These are phyloP conservation scores for Cornus controversa DNA, from an alignment of 148 eudicot species.

Conservation along the genomic window DNA sequence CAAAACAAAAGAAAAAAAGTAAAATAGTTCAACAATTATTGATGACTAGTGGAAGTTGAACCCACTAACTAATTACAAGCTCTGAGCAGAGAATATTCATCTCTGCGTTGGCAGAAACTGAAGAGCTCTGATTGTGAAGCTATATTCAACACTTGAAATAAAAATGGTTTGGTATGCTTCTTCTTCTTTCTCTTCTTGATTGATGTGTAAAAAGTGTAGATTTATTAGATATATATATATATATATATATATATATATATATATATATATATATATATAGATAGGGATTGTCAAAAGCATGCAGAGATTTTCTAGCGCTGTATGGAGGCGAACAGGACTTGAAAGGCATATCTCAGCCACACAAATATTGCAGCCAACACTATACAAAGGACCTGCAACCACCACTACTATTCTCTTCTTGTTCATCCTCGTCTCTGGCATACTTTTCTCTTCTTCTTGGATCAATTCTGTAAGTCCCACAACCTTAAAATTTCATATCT, in stretches of 20 bases:
- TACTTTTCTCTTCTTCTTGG: background rate
- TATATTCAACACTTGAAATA: background rate
- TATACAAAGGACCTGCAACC: conserved; percentile 12
- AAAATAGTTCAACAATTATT: background rate
- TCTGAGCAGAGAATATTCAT: background rate
- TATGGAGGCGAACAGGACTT: background rate
- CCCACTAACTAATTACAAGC: background rate
- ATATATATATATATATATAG: no score
- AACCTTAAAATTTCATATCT: no score
- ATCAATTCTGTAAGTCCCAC: conserved; percentile 15
- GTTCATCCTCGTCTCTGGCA: background rate
- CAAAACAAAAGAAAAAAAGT: background rate
- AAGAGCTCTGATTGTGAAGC: background rate
- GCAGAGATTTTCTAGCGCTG: background rate
- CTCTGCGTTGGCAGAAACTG: no score
- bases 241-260: no score
- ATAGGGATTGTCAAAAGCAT: background rate
- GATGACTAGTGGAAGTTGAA: background rate
- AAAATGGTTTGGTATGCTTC: background rate
- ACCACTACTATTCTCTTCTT: background rate
- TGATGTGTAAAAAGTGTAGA: no score
- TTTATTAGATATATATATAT: no score
- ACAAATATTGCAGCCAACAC: background rate
- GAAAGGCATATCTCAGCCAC: background rate
- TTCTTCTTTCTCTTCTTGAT: background rate